Evolutionary conservation across 768 basidiomycete species (phyloP), one percentile per base, ranked within the genome.

Genomic region (Ramaria sp.): DNA sequence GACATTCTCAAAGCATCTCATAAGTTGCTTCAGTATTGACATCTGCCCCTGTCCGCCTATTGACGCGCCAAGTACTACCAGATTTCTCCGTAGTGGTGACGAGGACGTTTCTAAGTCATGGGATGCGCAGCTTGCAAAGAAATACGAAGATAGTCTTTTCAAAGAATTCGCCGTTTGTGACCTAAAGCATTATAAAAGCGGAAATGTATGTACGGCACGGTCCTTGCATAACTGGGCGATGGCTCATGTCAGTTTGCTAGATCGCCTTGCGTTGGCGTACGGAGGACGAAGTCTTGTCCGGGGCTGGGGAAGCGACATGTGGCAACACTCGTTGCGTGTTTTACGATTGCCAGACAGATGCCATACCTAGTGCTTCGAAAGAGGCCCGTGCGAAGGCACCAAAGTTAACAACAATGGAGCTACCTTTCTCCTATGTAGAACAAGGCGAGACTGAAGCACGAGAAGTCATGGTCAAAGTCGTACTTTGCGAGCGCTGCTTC

Each of bases 191-290:
- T 96, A 89, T 74, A 96, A 92, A 70, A 82, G 86, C 0, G 88
- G 90, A 15, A 85, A 88, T 57, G 91, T 94, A 58, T 59, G 83
- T 65, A 52, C 7, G n/a, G 20, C 24, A 20, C 7, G 42, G 18
- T 48, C 37, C 22, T 13, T 50, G 24, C 37, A 12, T 16, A 37
- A 25, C 32, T 20, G 9, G 48, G 57, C 25, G 52, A 39, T 7
- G 39, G 28, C 10, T 20, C n/a, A n/a, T n/a, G 22, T 57, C 4
- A 10, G 3, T 7, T 25, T 16, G 57, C 22, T 57, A 93, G 84
- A 85, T 98, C 64, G 82, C 92, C 0, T 76, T 98, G 4, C 83
- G 95, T 13, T 98, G 95, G 95, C 76, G 95, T 32, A 93, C 93
- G 0, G 93, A 96, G 63, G 71, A 76, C 1, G 95, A 98, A 68